These are phyloP conservation scores for Fusarium neocosmosporiellum DNA, from an alignment of 2,329 filamentous ascomycete species.

Conservation along the genomic window DNA sequence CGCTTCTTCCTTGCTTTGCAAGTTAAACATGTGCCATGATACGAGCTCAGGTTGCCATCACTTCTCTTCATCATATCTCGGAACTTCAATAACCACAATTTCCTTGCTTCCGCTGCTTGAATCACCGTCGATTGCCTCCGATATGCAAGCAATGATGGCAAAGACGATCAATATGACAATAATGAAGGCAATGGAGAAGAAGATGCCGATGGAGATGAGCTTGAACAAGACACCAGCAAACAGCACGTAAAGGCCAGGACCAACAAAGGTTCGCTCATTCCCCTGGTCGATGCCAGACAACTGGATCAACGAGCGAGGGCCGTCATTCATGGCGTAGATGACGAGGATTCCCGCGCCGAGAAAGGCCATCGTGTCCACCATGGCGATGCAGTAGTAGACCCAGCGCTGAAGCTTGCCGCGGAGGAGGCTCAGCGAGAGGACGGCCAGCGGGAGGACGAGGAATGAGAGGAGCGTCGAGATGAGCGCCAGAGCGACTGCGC, in stretches of 20 bases:
- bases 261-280: slow-evolving; percentile 15
- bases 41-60: background rate
- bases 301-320: slow-evolving; percentile 23
- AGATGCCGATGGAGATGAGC: slow-evolving; percentile 24
- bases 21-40: background rate
- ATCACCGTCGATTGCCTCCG: background rate
- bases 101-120: background rate
- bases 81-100: background rate
- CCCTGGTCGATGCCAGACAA: slow-evolving; percentile 18
- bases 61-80: background rate
- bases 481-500: slow-evolving; percentile 10
- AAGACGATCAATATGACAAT: slow-evolving; percentile 11
- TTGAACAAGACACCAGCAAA: slow-evolving; percentile 29
- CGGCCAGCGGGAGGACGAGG: slow-evolving; percentile 14
- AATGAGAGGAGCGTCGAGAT: slow-evolving; percentile 18
- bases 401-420: slow-evolving; percentile 11
- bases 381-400: slow-evolving; percentile 21
- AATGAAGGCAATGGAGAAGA: slow-evolving; percentile 21
- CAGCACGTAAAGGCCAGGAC: slow-evolving; percentile 15
- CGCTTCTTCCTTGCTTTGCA: background rate
- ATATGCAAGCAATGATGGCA: slow-evolving; percentile 8
- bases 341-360: slow-evolving; percentile 17
- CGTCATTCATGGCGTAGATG: slow-evolving; percentile 28
- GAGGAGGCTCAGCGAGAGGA: slow-evolving; percentile 18
- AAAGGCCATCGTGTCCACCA: slow-evolving; percentile 12